Evolutionary conservation across 768 basidiomycete species (phyloP).

Genomic region (Rhodocollybia butyracea): DNA sequence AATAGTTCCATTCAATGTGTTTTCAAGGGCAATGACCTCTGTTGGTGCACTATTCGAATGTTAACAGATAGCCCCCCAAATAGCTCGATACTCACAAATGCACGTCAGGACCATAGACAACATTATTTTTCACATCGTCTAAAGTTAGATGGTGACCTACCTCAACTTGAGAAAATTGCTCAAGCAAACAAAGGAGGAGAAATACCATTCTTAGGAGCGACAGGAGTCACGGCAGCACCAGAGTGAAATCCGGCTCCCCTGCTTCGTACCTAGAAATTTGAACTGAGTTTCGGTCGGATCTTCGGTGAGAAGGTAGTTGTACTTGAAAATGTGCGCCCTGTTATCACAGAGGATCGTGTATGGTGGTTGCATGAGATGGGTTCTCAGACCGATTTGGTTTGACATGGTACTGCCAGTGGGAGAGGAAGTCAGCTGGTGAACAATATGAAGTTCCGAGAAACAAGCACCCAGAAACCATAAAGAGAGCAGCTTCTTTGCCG

Average conservation of each 20-base stretch:
- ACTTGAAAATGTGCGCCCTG: slow-evolving; percentile 80
- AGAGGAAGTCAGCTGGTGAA: neutral
- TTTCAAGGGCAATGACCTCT: slow-evolving; percentile 83
- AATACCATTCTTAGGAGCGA: slow-evolving; percentile 61
- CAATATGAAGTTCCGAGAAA: neutral
- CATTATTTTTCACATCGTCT: slow-evolving; percentile 63
- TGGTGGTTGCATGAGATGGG: slow-evolving; percentile 88
- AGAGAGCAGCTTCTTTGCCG: slow-evolving; percentile 91
- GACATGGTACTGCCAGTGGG: slow-evolving; percentile 78
- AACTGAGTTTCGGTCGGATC: neutral
- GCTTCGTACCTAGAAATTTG: slow-evolving; percentile 58
- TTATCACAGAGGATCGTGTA: slow-evolving; percentile 85
- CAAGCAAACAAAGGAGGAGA: slow-evolving; percentile 2
- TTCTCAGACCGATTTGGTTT: slow-evolving; percentile 82
- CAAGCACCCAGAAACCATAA: slow-evolving; percentile 61
- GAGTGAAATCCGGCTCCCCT: slow-evolving; percentile 86
- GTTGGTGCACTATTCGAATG: slow-evolving; percentile 67
- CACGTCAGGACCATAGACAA: slow-evolving; percentile 59
- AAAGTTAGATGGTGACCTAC: slow-evolving; percentile 79
- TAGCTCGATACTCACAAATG: slow-evolving; percentile 48
- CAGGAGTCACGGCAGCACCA: slow-evolving; percentile 63
- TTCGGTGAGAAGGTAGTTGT: too few species aligned
- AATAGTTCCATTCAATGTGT: slow-evolving; percentile 90
- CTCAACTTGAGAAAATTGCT: neutral
- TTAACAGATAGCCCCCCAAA: slow-evolving; percentile 11